A percentile compares a stretch with the other conserved stretches of the same genome.
Evolutionary conservation across 805 yeast genomes (phyloP).

Genomic region (Starmerella etchellsii): DNA sequence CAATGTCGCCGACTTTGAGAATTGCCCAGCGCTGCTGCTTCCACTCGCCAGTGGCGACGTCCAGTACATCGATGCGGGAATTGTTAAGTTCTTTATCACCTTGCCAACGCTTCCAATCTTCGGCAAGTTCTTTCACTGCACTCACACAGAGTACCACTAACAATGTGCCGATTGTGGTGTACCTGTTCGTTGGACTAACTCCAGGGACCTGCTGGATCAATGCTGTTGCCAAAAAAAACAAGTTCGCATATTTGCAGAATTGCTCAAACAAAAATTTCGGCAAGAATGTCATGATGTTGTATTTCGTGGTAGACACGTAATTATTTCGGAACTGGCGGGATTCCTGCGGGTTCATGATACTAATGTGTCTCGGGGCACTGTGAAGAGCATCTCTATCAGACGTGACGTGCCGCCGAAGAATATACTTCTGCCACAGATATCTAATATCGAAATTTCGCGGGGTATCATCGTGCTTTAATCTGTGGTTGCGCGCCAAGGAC

Average conservation of each 20-base stretch:
- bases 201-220: slow-evolving; percentile 92
- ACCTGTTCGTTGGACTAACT: slow-evolving; percentile 92
- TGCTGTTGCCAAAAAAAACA: slow-evolving; percentile 86
- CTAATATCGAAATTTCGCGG: slow-evolving; percentile 28
- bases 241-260: slow-evolving; percentile 90
- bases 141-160: slow-evolving; percentile 76
- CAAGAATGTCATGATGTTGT: slow-evolving; percentile 80
- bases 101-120: slow-evolving; percentile 73
- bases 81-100: slow-evolving; percentile 85
- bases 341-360: slow-evolving; percentile 55
- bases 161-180: slow-evolving; percentile 87
- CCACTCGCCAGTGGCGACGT: slow-evolving; percentile 45
- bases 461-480: neutral
- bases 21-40: slow-evolving; percentile 66
- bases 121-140: slow-evolving; percentile 80
- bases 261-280: slow-evolving; percentile 95
- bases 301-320: slow-evolving; percentile 89
- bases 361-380: slow-evolving; percentile 50
- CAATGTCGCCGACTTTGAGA: slow-evolving; percentile 82
- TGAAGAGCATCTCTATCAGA: neutral
- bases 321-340: slow-evolving; percentile 45
- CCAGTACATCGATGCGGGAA: slow-evolving; percentile 55
- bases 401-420: slow-evolving; percentile 21
- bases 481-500: neutral
- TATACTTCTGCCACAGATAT: slow-evolving; percentile 21